A percentile compares a stretch with the other conserved stretches of the same genome.
These are phyloP conservation scores for Sinapis alba DNA, from an alignment of 441 rosid genomes.

Conservation along the genomic window DNA sequence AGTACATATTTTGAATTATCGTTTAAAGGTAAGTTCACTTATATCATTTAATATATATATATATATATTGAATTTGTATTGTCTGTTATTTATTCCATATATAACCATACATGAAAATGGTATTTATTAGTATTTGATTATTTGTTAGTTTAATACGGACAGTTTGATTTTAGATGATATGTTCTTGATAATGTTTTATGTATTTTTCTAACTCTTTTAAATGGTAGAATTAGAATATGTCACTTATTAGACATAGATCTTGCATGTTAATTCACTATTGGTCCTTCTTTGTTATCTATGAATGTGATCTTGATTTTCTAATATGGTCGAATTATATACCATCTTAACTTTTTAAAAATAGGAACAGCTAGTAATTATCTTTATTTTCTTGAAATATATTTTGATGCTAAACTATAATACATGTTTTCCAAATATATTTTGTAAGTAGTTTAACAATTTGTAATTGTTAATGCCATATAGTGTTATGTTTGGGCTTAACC, in stretches of 20 bases:
- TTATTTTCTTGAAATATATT: not conserved
- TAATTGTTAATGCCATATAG: too few species aligned
- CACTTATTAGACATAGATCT: not conserved
- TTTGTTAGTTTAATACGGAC: not conserved
- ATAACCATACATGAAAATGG: not conserved
- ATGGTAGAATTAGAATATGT: not conserved
- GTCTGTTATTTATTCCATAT: not conserved
- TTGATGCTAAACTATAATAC: not conserved
- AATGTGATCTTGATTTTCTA: not conserved
- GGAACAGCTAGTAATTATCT: not conserved
- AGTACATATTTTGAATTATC: not conserved
- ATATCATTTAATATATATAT: too few species aligned
- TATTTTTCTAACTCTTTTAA: not conserved
- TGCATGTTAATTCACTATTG: not conserved
- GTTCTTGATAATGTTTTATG: not conserved
- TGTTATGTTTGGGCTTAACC: not conserved
- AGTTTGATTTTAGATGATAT: not conserved
- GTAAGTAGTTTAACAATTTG: not conserved
- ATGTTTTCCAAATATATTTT: not conserved
- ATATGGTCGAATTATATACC: not conserved
- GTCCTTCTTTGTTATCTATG: not conserved
- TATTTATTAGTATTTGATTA: not conserved
- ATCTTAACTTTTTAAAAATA: not conserved
- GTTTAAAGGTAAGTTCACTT: not conserved
- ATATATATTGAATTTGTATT: not conserved